Evolutionary conservation across 1,139 yeast species (phyloP).

Genomic region (Yamadazyma kanchanaburiensis): DNA sequence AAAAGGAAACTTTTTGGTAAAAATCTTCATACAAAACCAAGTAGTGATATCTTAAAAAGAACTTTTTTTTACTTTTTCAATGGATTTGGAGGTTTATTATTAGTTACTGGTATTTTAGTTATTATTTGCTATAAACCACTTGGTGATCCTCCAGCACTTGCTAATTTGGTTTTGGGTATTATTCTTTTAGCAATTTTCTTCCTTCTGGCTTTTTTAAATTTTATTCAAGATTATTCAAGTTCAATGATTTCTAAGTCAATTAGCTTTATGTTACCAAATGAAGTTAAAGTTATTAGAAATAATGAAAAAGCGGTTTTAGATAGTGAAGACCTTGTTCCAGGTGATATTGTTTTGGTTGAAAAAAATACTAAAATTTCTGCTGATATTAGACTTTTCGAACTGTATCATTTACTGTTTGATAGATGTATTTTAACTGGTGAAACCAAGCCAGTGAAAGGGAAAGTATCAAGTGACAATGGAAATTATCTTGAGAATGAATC

Average conservation of each 20-base stretch:
- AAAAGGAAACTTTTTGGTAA: constrained; percentile 26
- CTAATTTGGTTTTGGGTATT: constrained; percentile 46
- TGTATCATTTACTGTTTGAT: constrained; percentile 29
- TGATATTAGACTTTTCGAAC: constrained; percentile 26
- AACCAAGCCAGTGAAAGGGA: constrained; percentile 22
- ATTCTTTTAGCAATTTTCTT: constrained; percentile 42
- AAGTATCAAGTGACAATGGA: constrained; percentile 20
- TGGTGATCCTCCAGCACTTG: constrained; percentile 47
- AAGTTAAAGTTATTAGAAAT: constrained; percentile 21
- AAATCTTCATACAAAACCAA: constrained; percentile 39
- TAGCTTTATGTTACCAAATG: constrained; percentile 40
- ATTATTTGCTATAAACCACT: constrained; percentile 49
- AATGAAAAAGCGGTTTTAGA: constrained; percentile 15
- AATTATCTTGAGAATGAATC: constrained; percentile 44
- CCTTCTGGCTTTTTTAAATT: constrained; percentile 48
- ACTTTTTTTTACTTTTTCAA: constrained; percentile 43
- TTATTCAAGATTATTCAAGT: constrained; percentile 49
- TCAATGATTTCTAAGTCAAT: constrained; percentile 50
- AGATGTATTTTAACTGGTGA: constrained; percentile 37
- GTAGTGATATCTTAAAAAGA: constrained; percentile 27
- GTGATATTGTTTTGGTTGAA: constrained; percentile 23
- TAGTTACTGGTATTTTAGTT: constrained; percentile 45
- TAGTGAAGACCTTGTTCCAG: constrained; percentile 27
- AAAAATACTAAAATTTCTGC: constrained; percentile 31
- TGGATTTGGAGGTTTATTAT: constrained; percentile 46